phyloP scores from a whole-genome alignment of 2,329 filamentous ascomycete species.

The Sclerotinia spermophila region DNA sequence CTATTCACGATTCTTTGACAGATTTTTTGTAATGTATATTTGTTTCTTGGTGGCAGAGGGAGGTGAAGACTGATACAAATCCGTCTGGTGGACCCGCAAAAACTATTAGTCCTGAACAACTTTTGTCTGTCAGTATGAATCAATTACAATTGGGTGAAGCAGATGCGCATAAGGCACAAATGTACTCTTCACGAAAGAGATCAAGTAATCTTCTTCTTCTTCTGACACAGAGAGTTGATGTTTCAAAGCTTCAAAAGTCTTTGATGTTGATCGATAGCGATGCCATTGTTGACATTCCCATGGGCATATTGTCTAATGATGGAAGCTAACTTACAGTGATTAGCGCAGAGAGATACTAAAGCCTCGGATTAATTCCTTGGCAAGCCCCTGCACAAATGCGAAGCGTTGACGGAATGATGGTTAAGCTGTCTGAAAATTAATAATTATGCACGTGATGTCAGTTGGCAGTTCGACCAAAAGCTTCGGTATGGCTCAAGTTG shows the following conservation, averaged over 20 bases:
- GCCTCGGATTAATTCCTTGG: slow-evolving; percentile 24
- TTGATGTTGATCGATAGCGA: slow-evolving; percentile 10
- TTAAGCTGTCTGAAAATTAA: background rate
- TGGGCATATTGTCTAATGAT: slow-evolving; percentile 6
- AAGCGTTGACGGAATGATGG: background rate
- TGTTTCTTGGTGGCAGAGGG: background rate
- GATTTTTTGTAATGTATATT: slow-evolving; percentile 4
- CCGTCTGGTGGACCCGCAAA: slow-evolving; percentile 16
- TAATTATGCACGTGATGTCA: slow-evolving; percentile 9
- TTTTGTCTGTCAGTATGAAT: slow-evolving; percentile 14
- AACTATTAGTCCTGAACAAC: slow-evolving; percentile 8
- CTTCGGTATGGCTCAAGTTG: background rate
- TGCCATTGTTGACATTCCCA: slow-evolving; percentile 1
- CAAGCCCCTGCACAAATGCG: slow-evolving; percentile 18
- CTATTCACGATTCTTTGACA: slow-evolving; percentile 1
- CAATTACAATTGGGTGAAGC: slow-evolving; percentile 4
- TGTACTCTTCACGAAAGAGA: background rate
- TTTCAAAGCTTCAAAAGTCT: background rate
- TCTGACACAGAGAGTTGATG: background rate
- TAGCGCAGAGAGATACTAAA: slow-evolving; percentile 24
- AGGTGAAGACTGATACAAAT: slow-evolving; percentile 4
- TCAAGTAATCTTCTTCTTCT: background rate
- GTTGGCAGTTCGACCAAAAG: background rate
- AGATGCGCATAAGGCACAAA: slow-evolving; percentile 11
- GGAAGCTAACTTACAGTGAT: slow-evolving; percentile 29